Evolutionary conservation across 148 eudicot species (phyloP).

Genomic region (Camellia granthamiana): DNA sequence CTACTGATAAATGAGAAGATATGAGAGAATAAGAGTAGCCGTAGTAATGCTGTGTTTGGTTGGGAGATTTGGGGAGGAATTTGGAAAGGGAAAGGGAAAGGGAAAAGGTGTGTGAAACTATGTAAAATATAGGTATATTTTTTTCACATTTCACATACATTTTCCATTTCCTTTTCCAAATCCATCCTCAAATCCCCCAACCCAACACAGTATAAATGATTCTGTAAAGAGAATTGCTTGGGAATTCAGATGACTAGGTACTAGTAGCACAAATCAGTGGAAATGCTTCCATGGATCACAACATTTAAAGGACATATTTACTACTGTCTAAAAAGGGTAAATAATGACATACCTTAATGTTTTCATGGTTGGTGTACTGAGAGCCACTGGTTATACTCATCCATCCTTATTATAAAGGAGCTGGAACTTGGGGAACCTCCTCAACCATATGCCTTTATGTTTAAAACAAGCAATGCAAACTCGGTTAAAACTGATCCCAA

Average conservation of each 20-base stretch:
- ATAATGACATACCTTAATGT: constrained; percentile 19
- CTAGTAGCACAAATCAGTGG: not conserved
- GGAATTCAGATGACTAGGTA: not conserved
- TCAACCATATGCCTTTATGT: constrained; percentile 85
- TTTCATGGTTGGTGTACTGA: constrained; percentile 24
- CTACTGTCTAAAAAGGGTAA: not conserved
- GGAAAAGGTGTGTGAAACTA: too few relatives aligned
- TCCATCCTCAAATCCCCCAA: too few relatives aligned
- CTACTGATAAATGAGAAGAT: too few relatives aligned
- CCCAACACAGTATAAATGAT: not conserved
- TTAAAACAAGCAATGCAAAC: constrained; percentile 16
- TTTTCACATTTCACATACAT: too few relatives aligned
- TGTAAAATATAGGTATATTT: too few relatives aligned
- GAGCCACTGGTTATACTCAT: constrained; percentile 86
- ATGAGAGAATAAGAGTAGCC: too few relatives aligned
- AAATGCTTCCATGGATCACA: not conserved
- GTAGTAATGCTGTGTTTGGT: too few relatives aligned
- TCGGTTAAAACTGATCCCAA: not conserved
- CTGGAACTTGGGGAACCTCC: constrained; percentile 79
- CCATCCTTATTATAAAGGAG: constrained; percentile 92
- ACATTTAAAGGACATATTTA: not conserved
- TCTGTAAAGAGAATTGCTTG: not conserved
- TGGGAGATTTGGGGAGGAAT: too few relatives aligned
- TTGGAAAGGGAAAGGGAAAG: too few relatives aligned
- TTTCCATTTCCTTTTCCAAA: too few relatives aligned